Base-by-base conservation (phyloP, 805 yeast species). In the Diddensiella transvaalensis region DNA sequence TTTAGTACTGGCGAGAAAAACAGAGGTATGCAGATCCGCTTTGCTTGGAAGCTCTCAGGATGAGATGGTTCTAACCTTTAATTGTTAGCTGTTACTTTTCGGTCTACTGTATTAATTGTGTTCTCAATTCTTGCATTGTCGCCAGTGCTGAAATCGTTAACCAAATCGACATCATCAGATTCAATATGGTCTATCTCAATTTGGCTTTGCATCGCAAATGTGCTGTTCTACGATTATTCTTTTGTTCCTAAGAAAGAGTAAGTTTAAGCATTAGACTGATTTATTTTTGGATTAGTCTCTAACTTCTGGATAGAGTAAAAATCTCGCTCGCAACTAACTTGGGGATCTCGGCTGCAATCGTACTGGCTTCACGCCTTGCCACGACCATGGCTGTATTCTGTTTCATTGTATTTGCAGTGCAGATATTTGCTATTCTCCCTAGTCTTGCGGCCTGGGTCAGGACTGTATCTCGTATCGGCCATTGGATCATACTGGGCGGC, bases 161-260 rank as follows among this genome's bases (percentile, higher is more conserved):
- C 96, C 0, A 80, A 82, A 58, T 85, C 96, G 0, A 88, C 96
- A 0, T 80, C 96, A 0, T 84, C 93, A 0, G 98, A 93, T 68
- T 87, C 96, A 13, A 88, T 93, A 51, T 91, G 98, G 97, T 89
- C 96, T 0, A 66, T 93, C 3, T 79, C 95, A 4, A 80, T 83
- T 41, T 84, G 96, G 82, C 70, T 93, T 13, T 81, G 86, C 26
- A 57, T 87, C 8, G 69, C 82, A 39, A 88, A 88, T 58, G 68
- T 89, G 2, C 60, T 82, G 22, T 73, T 82, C 57, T 82, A 83
- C 60, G 87, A 87, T 65, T 83, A 85, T 63, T 75, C 85, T 32
- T 71, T 77, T 59, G 78, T 77, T 52, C 61, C 75, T n/a, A 51
- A 55, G 24, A 45, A 44, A 46, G 58, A 57, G 45, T 35, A 35